A percentile compares a stretch with the other conserved stretches of the same genome.
These are phyloP conservation scores for Colletotrichum graminicola DNA, from an alignment of 2,329 filamentous ascomycete genomes.

Conservation along the genomic window DNA sequence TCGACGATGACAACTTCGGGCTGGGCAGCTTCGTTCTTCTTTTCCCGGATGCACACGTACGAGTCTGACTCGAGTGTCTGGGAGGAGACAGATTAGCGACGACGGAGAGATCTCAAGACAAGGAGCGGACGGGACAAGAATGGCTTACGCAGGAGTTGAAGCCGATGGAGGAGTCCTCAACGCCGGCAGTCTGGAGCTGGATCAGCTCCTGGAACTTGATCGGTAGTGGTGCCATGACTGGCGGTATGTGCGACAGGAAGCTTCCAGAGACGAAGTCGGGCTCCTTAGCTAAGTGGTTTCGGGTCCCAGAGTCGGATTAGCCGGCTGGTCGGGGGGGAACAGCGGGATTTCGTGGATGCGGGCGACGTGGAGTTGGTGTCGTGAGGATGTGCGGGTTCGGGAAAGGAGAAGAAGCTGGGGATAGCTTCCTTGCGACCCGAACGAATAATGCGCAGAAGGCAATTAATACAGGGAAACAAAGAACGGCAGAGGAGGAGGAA, in stretches of 20 bases:
- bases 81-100: conserved; percentile 75
- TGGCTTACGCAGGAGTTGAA: conserved; percentile 82
- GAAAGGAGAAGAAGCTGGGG: conserved; percentile 41
- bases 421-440: conserved; percentile 41
- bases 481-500: conserved; percentile 33
- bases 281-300: conserved; percentile 29
- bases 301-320: conserved; percentile 17
- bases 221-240: conserved; percentile 76
- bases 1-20: conserved; percentile 98
- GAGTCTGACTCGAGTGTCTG: conserved; percentile 98
- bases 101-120: conserved; percentile 77
- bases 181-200: conserved; percentile 68
- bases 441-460: conserved; percentile 42
- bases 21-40: conserved; percentile 84
- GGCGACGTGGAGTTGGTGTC: conserved; percentile 32
- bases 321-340: conserved; percentile 28
- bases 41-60: conserved; percentile 96
- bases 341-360: conserved; percentile 35
- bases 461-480: conserved; percentile 44
- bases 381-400: conserved; percentile 2
- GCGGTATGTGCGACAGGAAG: conserved; percentile 38
- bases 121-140: conserved; percentile 49
- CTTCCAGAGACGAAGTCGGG: conserved; percentile 32
- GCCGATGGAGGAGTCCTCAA: conserved; percentile 70
- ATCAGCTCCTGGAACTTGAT: conserved; percentile 95